These are phyloP conservation scores for Trichoderma asperellum DNA, from an alignment of 2,329 filamentous ascomycete genomes.

Conservation along the genomic window DNA sequence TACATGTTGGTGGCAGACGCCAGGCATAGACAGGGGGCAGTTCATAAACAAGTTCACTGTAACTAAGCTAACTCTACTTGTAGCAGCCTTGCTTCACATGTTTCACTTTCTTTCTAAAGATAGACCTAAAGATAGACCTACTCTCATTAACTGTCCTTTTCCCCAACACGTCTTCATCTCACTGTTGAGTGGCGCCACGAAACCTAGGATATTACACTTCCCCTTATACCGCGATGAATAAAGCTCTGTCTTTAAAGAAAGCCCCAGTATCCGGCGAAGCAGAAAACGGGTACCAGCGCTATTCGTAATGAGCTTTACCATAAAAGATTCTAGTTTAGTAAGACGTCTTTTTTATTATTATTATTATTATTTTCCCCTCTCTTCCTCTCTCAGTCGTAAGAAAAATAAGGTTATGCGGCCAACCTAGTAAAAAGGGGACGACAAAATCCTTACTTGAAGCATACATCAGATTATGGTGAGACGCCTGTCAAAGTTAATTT, in stretches of 20 bases:
- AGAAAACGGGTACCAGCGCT: not conserved
- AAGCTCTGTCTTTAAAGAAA: not conserved
- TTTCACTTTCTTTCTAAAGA: not conserved
- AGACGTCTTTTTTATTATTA: no score
- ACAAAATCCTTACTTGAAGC: not conserved
- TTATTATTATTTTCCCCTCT: not conserved
- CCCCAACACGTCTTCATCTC: not conserved
- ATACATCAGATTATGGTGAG: not conserved
- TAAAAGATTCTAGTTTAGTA: no score
- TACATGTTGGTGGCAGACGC: not conserved
- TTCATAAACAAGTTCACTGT: not conserved
- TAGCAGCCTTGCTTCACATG: not conserved
- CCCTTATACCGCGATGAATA: not conserved
- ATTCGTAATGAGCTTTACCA: not conserved
- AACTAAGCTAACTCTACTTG: not conserved
- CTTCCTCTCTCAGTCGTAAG: not conserved
- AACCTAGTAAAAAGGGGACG: not conserved
- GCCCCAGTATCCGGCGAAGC: not conserved
- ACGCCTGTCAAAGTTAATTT: not conserved
- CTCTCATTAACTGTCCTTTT: not conserved
- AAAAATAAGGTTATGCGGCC: not conserved
- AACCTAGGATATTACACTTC: not conserved
- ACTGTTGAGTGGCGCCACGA: not conserved
- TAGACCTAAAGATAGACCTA: not conserved
- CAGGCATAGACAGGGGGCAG: not conserved